Conservation (phyloP, 208 protist genomes). For the Wallacemonas sp. region DNA sequence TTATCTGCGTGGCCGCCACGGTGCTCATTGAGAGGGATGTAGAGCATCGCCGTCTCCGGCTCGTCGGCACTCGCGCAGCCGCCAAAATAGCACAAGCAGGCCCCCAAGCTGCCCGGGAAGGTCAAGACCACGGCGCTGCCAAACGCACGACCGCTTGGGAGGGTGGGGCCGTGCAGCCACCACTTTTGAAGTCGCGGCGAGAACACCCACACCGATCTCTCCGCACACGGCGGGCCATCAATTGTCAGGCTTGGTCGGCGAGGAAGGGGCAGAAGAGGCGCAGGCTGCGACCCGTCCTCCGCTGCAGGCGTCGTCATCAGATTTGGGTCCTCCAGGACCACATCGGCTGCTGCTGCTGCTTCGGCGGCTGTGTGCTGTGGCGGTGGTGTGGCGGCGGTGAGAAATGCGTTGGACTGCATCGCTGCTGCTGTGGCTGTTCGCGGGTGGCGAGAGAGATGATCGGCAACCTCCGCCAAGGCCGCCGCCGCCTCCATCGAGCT, state of each 20-base stretch:
- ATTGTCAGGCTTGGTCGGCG: conserved; percentile 19
- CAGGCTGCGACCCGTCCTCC: no score
- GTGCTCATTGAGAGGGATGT: conserved; percentile 30
- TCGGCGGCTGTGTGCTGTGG: background rate
- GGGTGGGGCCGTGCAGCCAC: conserved; percentile 20
- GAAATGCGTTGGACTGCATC: background rate
- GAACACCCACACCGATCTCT: conserved; percentile 53
- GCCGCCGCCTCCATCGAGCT: conserved; percentile 10
- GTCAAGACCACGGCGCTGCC: conserved; percentile 33
- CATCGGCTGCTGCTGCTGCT: no score
- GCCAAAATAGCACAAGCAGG: conserved; percentile 52
- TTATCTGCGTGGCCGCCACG: background rate
- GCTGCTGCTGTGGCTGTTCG: background rate
- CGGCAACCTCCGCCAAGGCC: background rate
- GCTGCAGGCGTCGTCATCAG: no score
- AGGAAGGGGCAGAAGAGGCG: conserved; percentile 13
- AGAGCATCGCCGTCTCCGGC: conserved; percentile 54
- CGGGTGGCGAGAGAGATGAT: no score
- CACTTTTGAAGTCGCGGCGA: conserved; percentile 30
- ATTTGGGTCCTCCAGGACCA: no score
- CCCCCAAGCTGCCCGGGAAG: conserved; percentile 27
- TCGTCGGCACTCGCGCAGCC: conserved; percentile 36
- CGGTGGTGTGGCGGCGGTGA: background rate
- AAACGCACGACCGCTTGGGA: conserved; percentile 47
- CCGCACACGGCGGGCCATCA: conserved; percentile 21